phyloP scores from a whole-genome alignment of 2,329 filamentous ascomycete genomes.

The Hypomyces perniciosus region DNA sequence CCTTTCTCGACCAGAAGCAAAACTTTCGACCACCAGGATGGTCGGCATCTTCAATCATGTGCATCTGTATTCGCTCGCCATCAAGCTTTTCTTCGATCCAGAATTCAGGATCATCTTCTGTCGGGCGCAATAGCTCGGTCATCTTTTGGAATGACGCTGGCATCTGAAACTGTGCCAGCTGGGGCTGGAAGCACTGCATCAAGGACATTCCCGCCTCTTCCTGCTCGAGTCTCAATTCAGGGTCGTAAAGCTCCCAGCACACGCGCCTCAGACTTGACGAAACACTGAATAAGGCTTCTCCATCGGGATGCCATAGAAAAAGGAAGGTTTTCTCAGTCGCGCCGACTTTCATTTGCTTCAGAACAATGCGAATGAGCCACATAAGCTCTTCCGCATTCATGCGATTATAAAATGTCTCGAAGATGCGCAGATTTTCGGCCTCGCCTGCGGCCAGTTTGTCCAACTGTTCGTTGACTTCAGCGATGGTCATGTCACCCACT shows the following conservation, averaged over 20 bases:
- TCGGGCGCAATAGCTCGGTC: constrained; percentile 60
- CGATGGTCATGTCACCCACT: constrained; percentile 75
- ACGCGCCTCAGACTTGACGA: constrained; percentile 85
- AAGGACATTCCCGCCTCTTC: constrained; percentile 69
- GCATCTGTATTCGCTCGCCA: constrained; percentile 93
- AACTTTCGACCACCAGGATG: constrained; percentile 68
- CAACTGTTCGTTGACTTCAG: constrained; percentile 80
- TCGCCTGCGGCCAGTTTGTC: constrained; percentile 76
- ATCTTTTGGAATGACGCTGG: constrained; percentile 71
- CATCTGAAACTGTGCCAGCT: constrained; percentile 88
- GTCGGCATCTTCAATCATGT: constrained; percentile 69
- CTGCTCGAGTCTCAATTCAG: constrained; percentile 63
- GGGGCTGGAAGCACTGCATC: constrained; percentile 96
- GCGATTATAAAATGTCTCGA: constrained; percentile 75
- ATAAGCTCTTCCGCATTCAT: constrained; percentile 93
- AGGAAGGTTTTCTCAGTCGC: constrained; percentile 88
- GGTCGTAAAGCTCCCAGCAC: constrained; percentile 87
- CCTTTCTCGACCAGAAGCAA: constrained; percentile 90
- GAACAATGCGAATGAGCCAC: constrained; percentile 91
- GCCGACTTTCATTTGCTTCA: constrained; percentile 67
- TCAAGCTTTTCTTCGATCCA: constrained; percentile 99
- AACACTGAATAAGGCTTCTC: constrained; percentile 75
- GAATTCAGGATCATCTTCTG: constrained; percentile 68
- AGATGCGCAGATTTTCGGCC: constrained; percentile 74
- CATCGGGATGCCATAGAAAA: constrained; percentile 74